Evolutionary conservation across 257 asterid species (phyloP).

Genomic region (Plantago ovata): DNA sequence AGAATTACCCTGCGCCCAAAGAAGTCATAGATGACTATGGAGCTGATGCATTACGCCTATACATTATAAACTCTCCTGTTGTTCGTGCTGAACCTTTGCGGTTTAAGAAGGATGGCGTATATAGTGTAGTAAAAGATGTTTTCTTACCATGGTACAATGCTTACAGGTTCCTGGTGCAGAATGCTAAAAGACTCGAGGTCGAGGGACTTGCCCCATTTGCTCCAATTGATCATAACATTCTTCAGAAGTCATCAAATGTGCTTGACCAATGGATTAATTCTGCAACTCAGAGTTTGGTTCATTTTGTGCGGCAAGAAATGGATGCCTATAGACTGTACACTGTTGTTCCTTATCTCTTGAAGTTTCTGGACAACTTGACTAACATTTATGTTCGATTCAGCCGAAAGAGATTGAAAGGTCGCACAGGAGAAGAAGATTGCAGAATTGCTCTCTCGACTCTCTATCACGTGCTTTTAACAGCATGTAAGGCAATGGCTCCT

Average conservation of each 20-base stretch:
- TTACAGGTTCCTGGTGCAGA: slow-evolving; percentile 96
- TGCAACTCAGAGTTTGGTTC: slow-evolving; percentile 90
- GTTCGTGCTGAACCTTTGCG: slow-evolving; percentile 99
- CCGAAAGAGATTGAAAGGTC: slow-evolving; percentile 92
- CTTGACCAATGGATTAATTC: slow-evolving; percentile 97
- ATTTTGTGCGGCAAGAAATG: slow-evolving; percentile 94
- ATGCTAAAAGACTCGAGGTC: slow-evolving; percentile 86
- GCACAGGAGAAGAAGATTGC: slow-evolving; percentile 90
- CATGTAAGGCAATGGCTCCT: slow-evolving; percentile 98
- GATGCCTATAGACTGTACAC: slow-evolving; percentile 91
- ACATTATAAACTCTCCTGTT: slow-evolving; percentile 95
- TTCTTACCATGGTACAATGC: slow-evolving; percentile 99
- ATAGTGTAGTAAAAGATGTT: slow-evolving; percentile 84
- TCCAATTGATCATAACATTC: slow-evolving; percentile 63
- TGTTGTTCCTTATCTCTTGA: slow-evolving; percentile 87
- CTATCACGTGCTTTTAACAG: slow-evolving; percentile 76
- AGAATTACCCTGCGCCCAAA: slow-evolving; percentile 91
- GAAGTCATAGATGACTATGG: slow-evolving; percentile 94
- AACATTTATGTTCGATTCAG: slow-evolving; percentile 92
- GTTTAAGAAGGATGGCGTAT: slow-evolving; percentile 89
- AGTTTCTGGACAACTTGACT: slow-evolving; percentile 85
- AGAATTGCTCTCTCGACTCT: slow-evolving; percentile 92
- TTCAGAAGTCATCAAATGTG: slow-evolving; percentile 77
- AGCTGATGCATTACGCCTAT: slow-evolving; percentile 91
- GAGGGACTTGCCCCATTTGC: slow-evolving; percentile 80